These are phyloP conservation scores for Calocybe cyanea DNA, from an alignment of 768 basidiomycete genomes.

Conservation along the genomic window DNA sequence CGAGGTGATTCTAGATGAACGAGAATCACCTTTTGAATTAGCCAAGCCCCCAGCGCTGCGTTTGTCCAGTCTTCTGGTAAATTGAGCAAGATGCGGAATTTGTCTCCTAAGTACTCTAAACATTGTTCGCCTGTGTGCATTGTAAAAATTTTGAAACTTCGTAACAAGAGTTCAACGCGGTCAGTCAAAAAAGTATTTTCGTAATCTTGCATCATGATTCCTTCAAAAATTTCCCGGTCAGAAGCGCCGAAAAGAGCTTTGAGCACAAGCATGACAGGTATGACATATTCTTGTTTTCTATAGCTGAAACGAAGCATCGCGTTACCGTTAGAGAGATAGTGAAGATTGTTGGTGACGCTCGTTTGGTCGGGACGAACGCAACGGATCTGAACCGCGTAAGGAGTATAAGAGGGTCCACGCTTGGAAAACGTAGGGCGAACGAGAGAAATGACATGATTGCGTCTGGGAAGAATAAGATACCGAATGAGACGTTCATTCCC, in stretches of 20 bases:
- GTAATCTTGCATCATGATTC: conserved; percentile 94
- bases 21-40: conserved; percentile 81
- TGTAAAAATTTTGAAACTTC: conserved; percentile 92
- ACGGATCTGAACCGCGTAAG: conserved; percentile 92
- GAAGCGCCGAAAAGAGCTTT: conserved; percentile 90
- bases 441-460: conserved; percentile 93
- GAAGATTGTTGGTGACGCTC: conserved; percentile 91
- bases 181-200: conserved; percentile 97
- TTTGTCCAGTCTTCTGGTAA: conserved; percentile 94
- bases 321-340: conserved; percentile 94
- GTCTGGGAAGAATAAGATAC: conserved; percentile 92
- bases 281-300: conserved; percentile 97
- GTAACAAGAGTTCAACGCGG: conserved; percentile 88
- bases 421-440: conserved; percentile 87
- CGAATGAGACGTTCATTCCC: conserved; percentile 99
- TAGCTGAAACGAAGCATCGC: conserved; percentile 97
- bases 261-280: conserved; percentile 94
- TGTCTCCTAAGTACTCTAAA: conserved; percentile 92
- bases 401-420: conserved; percentile 93
- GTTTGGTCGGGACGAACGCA: conserved; percentile 93
- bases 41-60: conserved; percentile 71
- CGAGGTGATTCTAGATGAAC: conserved; percentile 85
- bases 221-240: conserved; percentile 96
- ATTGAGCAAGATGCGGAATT: conserved; percentile 88
- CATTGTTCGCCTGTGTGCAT: conserved; percentile 88